Base-by-base conservation (phyloP, 768 basidiomycete species). In the Mycena amicta region DNA sequence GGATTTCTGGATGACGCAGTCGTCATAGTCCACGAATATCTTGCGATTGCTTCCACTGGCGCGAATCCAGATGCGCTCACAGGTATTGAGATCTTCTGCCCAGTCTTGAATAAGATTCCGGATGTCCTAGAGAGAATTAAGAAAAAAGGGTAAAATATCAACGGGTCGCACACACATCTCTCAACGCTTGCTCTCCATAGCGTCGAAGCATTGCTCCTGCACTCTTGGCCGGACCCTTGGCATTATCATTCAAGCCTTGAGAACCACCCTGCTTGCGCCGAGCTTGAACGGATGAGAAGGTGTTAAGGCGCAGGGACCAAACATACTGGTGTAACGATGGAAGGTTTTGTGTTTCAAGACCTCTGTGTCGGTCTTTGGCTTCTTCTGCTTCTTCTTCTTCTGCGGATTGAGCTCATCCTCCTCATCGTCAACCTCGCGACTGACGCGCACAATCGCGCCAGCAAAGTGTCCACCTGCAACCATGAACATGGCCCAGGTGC, bases 391-490 rank as follows among this genome's bases (percentile, higher is more conserved):
- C 63, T 78, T 85, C 63, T 79, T 77, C 23, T 66, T 68, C 49
- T 71, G 68, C n/a, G 55, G 31, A 29, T 18, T 56, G 71, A 77
- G 65, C 67, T 75, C 71, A 58, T 73, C 72, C 60, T 77, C 66
- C 26, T 67, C 68, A 52, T 74, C 73, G 3, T 84, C 83, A 5
- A 80, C 78, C 16, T 75, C 76, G 56, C 77, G 73, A 72, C 87
- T 84, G 26, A 93, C 90, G 30, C 87, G 80, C 13, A 88, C 87
- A 30, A 99, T 80, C 55, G 94, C 89, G 25, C 96, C 97, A 15
- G 97, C 97, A 74, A 99, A 98, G 72, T 99, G 97, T 12, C 97
- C 97, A 22, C 97, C 95, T 0, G 97, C 97, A 39, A 90, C 86
- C 94, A 98, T 97, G 67, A 99, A 90, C 81, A 98, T 73, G 0